These are phyloP conservation scores for Nicotiana tabacum DNA, from an alignment of 257 asterid genomes.

Conservation along the genomic window DNA sequence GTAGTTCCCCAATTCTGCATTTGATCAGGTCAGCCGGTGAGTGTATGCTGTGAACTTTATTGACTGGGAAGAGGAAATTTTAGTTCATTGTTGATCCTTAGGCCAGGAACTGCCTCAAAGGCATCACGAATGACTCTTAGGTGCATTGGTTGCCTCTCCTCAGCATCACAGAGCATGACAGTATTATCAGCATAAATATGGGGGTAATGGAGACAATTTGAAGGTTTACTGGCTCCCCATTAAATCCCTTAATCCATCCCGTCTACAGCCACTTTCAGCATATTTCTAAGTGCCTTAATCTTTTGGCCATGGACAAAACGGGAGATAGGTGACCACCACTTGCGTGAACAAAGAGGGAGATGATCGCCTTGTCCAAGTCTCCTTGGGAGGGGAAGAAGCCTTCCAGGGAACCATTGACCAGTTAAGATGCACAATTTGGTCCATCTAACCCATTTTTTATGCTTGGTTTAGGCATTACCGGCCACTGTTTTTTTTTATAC, in stretches of 20 bases:
- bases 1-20: not conserved
- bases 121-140: not conserved
- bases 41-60: not conserved
- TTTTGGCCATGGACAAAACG: not conserved
- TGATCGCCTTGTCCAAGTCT: not conserved
- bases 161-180: not conserved
- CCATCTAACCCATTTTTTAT: not conserved
- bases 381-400: not conserved
- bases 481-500: not conserved
- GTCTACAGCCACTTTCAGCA: not conserved
- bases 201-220: not conserved
- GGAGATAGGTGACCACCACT: not conserved
- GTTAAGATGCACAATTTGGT: not conserved
- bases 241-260: not conserved
- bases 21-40: not conserved
- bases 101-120: not conserved
- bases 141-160: not conserved
- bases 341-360: not conserved
- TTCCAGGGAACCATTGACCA: not conserved
- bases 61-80: not conserved
- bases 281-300: not conserved
- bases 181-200: not conserved
- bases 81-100: not conserved
- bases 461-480: not conserved
- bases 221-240: not conserved